phyloP scores from a whole-genome alignment of 345 rosid genomes.

The Clausena lansium region DNA sequence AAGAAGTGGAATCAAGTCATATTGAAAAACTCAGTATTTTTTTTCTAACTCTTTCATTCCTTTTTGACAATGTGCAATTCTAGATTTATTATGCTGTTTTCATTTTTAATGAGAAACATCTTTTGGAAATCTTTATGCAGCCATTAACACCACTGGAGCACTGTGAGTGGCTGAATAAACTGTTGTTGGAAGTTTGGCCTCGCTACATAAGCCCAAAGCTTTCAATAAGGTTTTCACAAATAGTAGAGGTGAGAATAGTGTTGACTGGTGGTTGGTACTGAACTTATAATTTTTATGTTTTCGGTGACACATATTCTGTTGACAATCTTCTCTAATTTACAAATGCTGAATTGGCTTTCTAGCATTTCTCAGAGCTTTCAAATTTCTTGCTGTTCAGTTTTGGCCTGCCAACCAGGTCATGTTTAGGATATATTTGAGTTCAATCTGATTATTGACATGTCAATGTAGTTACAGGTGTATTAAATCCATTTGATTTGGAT shows the following conservation, averaged over 20 bases:
- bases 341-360: not conserved
- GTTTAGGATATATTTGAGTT: not conserved
- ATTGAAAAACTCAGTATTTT: conserved; percentile 55
- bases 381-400: not conserved
- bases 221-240: conserved; percentile 61
- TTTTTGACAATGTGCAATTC: conserved; percentile 8
- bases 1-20: conserved; percentile 74
- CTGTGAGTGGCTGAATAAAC: conserved; percentile 93
- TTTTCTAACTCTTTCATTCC: conserved; percentile 3
- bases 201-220: conserved; percentile 65
- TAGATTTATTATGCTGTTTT: conserved; percentile 3
- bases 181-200: conserved; percentile 79
- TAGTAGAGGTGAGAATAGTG: conserved; percentile 67
- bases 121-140: conserved; percentile 37
- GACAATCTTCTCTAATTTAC: not conserved
- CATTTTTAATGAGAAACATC: not conserved
- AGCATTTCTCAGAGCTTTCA: not conserved
- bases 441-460: not conserved
- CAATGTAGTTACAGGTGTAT: not conserved
- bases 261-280: not conserved
- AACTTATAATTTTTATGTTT: not conserved
- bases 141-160: conserved; percentile 85
- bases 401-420: not conserved
- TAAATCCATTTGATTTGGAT: not conserved
- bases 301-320: not conserved